Evolutionary conservation across 1,284 basidiomycete genomes (phyloP).

Genomic region (Lignosus rhinocerotis): DNA sequence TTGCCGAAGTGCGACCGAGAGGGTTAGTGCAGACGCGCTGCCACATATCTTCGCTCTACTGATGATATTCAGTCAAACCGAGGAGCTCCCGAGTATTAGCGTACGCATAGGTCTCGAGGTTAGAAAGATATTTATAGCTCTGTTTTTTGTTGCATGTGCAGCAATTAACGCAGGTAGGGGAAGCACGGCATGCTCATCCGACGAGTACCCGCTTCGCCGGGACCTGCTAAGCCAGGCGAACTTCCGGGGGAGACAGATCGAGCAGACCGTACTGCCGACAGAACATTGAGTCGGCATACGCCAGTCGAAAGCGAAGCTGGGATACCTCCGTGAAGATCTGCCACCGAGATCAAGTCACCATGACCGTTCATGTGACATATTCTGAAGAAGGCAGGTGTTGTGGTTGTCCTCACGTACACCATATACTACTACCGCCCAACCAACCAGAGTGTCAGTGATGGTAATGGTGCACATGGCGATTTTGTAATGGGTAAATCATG

Average conservation of each 20-base stretch:
- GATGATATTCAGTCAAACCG: constrained; percentile 11
- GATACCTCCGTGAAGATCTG: not conserved
- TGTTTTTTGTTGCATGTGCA: not conserved
- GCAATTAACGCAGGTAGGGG: not conserved
- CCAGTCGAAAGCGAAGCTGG: not conserved
- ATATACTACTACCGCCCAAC: not conserved
- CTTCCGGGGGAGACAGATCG: not conserved
- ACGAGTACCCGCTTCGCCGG: constrained; percentile 7
- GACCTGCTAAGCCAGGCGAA: not conserved
- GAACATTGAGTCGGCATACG: not conserved
- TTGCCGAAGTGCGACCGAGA: constrained; percentile 15
- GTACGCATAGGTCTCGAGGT: constrained; percentile 10
- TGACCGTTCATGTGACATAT: not conserved
- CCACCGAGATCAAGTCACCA: not conserved
- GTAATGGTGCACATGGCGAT: too few relatives aligned
- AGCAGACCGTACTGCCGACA: not conserved
- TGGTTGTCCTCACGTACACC: not conserved
- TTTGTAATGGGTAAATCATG: too few relatives aligned
- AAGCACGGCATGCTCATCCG: constrained; percentile 7
- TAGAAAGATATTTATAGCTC: constrained; percentile 6
- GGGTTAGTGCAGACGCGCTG: not conserved
- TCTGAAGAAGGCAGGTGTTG: not conserved
- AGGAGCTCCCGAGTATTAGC: constrained; percentile 14
- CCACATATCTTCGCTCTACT: not conserved
- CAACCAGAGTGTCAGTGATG: too few relatives aligned